phyloP scores from a whole-genome alignment of 192 early-diverging fungal species.

The Gigaspora rosea region DNA sequence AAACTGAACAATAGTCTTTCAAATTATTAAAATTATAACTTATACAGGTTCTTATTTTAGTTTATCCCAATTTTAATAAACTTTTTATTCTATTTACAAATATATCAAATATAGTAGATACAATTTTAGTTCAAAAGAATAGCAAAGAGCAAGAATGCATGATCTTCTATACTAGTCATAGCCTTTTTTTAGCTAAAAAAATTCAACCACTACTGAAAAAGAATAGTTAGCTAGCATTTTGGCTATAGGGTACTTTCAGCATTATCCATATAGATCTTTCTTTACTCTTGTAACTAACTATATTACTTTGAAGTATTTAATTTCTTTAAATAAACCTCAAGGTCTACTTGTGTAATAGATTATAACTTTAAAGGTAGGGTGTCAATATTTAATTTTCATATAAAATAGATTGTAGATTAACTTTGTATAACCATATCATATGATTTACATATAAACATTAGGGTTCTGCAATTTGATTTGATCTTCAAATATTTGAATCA shows the following conservation, averaged over 20 bases:
- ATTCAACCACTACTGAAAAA: slow-evolving; percentile 7
- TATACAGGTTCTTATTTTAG: too few species aligned
- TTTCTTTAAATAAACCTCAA: too few species aligned
- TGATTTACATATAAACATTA: too few species aligned
- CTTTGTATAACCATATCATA: too few species aligned
- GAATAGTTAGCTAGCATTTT: slow-evolving; percentile 27
- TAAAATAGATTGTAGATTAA: too few species aligned
- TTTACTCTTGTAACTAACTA: slow-evolving; percentile 31
- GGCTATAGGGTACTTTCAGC: slow-evolving; percentile 26
- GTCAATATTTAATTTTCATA: too few species aligned
- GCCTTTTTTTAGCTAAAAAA: neutral
- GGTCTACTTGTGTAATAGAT: too few species aligned
- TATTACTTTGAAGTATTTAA: neutral
- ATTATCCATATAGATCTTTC: neutral
- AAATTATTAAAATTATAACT: too few species aligned
- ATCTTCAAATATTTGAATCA: too few species aligned
- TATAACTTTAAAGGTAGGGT: too few species aligned
- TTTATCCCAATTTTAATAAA: too few species aligned
- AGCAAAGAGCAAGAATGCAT: neutral
- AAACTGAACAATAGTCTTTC: neutral
- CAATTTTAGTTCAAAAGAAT: slow-evolving; percentile 2
- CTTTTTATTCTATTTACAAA: slow-evolving; percentile 19
- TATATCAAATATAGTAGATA: neutral
- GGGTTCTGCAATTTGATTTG: too few species aligned
- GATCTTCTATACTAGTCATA: slow-evolving; percentile 11